Conservation (phyloP, 2,329 filamentous ascomycete genomes). For the Penicillium frequentans region DNA sequence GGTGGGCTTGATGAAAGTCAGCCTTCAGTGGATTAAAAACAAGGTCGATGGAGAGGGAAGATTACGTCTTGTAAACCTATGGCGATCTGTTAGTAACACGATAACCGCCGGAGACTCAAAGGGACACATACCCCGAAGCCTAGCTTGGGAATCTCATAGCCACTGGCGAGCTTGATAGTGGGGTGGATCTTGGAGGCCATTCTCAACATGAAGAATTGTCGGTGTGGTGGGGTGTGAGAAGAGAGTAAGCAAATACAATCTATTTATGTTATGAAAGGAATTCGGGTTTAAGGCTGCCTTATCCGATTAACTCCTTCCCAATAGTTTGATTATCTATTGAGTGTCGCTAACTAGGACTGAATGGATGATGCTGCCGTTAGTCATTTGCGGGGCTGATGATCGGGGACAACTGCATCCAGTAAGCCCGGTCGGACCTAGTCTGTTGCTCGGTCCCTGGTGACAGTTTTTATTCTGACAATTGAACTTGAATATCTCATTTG, state of each 20-base stretch:
- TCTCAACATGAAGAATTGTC: not conserved
- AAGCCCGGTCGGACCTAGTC: not conserved
- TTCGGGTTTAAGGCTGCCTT: not conserved
- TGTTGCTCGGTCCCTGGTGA: too few relatives aligned
- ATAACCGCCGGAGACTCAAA: not conserved
- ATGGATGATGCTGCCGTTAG: not conserved
- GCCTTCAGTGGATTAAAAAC: not conserved
- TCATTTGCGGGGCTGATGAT: not conserved
- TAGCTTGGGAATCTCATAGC: slow-evolving; percentile 58
- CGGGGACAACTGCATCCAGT: not conserved
- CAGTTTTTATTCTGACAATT: too few relatives aligned
- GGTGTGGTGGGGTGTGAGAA: not conserved
- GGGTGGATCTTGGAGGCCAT: slow-evolving; percentile 16
- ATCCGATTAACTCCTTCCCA: not conserved
- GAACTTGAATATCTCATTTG: too few relatives aligned
- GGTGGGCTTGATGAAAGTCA: slow-evolving; percentile 8
- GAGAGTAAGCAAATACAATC: not conserved
- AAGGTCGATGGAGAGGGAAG: not conserved
- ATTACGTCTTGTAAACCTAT: slow-evolving; percentile 22
- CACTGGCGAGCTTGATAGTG: slow-evolving; percentile 55
- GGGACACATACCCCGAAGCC: slow-evolving; percentile 53
- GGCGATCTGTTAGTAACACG: not conserved
- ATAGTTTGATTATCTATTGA: not conserved
- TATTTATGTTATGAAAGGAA: not conserved
- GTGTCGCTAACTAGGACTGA: not conserved